Evolutionary conservation across 805 yeast species (phyloP).

Genomic region (Cyberlindnera mycetangii): DNA sequence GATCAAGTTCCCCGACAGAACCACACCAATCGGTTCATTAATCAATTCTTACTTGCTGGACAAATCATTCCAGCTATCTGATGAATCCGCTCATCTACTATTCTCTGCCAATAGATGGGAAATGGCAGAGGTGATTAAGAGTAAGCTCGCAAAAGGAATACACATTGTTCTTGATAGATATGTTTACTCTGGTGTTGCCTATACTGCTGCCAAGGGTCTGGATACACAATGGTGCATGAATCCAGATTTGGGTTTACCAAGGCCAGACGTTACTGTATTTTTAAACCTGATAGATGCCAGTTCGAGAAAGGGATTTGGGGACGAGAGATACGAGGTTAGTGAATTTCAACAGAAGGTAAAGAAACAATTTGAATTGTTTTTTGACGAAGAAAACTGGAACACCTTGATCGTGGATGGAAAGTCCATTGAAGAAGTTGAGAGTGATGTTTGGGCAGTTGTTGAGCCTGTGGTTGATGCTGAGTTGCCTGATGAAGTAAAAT

Average conservation of each 20-base stretch:
- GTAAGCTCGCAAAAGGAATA: conserved; percentile 47
- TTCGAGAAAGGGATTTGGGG: conserved; percentile 81
- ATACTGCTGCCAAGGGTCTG: conserved; percentile 80
- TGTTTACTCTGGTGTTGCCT: conserved; percentile 90
- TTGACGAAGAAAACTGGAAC: conserved; percentile 38
- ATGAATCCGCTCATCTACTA: conserved; percentile 80
- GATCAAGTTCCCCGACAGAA: conserved; percentile 84
- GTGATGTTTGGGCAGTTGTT: conserved; percentile 40
- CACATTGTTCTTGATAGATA: conserved; percentile 80
- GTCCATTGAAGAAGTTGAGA: conserved; percentile 52
- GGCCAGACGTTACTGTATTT: conserved; percentile 82
- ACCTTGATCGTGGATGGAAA: conserved; percentile 60
- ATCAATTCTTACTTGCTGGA: conserved; percentile 71
- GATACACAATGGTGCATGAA: conserved; percentile 72
- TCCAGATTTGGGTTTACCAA: conserved; percentile 83
- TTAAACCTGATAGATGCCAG: conserved; percentile 51
- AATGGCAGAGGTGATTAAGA: conserved; percentile 44
- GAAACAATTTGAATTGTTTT: conserved; percentile 49
- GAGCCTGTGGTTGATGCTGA: conserved; percentile 11
- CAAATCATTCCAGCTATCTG: conserved; percentile 49
- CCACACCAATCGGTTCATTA: conserved; percentile 75
- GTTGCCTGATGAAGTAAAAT: conserved; percentile 10
- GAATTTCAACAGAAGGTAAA: conserved; percentile 77
- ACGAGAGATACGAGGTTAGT: conserved; percentile 81
- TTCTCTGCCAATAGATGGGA: conserved; percentile 98